A percentile compares a stretch with the other conserved stretches of the same genome.
phyloP scores from a whole-genome alignment of 2,329 filamentous ascomycete species.

The Fusarium sp. region DNA sequence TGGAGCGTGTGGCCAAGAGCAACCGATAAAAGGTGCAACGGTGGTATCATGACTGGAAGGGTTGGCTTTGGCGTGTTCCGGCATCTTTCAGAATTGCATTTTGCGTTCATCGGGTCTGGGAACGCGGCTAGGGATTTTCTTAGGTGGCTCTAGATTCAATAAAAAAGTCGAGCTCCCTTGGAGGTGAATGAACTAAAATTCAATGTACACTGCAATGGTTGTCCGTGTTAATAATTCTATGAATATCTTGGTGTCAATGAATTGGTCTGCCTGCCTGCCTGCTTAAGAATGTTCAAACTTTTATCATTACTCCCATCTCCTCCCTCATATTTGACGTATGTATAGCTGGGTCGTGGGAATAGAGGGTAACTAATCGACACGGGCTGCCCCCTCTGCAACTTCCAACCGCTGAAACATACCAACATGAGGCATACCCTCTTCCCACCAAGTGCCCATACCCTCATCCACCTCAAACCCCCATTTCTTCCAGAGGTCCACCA shows the following conservation, averaged over 20 bases:
- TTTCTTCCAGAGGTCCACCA: constrained; percentile 73
- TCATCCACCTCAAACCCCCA: constrained; percentile 81
- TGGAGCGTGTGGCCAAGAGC: constrained; percentile 99
- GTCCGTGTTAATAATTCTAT: constrained; percentile 1
- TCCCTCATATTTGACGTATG: background rate
- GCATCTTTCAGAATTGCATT: constrained; percentile 61
- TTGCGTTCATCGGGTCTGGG: constrained; percentile 58
- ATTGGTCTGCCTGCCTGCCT: background rate
- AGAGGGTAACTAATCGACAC: constrained; percentile 36
- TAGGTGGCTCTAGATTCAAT: constrained; percentile 58
- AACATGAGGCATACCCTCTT: constrained; percentile 86
- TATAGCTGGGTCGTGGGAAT: background rate
- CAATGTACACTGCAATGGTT: constrained; percentile 17
- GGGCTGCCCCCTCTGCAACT: constrained; percentile 43
- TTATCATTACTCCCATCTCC: background rate
- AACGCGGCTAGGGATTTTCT: constrained; percentile 59
- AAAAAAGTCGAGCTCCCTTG: constrained; percentile 55
- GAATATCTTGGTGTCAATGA: background rate
- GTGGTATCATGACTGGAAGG: constrained; percentile 51
- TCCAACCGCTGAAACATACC: constrained; percentile 77
- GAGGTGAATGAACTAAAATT: constrained; percentile 51
- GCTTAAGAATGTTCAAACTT: background rate
- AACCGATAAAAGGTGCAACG: constrained; percentile 85
- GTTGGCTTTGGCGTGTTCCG: constrained; percentile 58
- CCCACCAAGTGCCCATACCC: constrained; percentile 79